Conservation (phyloP, 495 filamentous ascomycete genomes). For the Penicillium macrosclerotiorum region DNA sequence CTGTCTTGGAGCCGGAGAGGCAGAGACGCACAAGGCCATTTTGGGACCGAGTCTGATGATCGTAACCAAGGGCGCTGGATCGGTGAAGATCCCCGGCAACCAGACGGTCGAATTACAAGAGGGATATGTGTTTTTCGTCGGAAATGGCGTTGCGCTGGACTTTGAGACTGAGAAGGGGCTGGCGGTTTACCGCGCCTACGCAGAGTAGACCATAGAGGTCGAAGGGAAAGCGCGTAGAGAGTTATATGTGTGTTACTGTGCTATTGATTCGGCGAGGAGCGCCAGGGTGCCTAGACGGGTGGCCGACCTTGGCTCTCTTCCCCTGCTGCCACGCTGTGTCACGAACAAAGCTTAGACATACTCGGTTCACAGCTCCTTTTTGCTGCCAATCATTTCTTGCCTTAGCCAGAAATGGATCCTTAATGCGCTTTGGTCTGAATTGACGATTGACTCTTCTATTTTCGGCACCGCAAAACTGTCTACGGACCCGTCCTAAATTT, state of each 20-base stretch:
- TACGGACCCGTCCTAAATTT: too few species aligned
- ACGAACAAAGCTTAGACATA: too few species aligned
- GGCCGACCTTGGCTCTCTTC: too few species aligned
- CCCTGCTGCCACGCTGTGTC: too few species aligned
- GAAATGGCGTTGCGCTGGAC: constrained; percentile 53
- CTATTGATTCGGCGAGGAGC: not conserved
- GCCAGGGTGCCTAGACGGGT: too few species aligned
- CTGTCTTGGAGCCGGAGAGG: constrained; percentile 53
- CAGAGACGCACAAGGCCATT: constrained; percentile 54
- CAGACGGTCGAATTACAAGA: constrained; percentile 54
- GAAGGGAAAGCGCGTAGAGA: not conserved
- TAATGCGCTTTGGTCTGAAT: too few species aligned
- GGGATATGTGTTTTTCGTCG: constrained; percentile 68
- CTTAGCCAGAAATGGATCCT: too few species aligned
- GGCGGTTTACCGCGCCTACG: constrained; percentile 56
- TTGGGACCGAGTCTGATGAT: constrained; percentile 66
- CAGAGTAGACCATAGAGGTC: constrained; percentile 41
- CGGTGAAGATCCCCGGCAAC: constrained; percentile 51
- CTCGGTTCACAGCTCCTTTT: too few species aligned
- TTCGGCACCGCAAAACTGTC: too few species aligned
- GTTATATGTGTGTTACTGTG: too few species aligned
- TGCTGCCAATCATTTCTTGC: too few species aligned
- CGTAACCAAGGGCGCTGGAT: constrained; percentile 59
- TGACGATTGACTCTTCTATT: too few species aligned
- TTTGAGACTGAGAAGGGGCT: constrained; percentile 49